Conservation (phyloP, 139 green algal genomes). For the Chlorella vulgaris region DNA sequence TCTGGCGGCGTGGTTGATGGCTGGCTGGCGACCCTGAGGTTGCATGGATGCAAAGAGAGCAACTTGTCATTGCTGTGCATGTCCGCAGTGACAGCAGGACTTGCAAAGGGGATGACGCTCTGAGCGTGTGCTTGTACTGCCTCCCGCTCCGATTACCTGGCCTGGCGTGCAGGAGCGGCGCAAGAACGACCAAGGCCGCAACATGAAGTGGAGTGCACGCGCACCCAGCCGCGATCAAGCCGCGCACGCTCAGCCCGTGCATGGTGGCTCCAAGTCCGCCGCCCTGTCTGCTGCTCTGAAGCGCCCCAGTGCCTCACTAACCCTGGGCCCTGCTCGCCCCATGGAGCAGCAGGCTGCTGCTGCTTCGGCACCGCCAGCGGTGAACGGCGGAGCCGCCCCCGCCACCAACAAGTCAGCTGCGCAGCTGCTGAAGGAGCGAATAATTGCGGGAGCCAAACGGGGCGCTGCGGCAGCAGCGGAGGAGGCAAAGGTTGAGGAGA, state of each 20-base stretch:
- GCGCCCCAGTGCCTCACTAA: slow-evolving; percentile 18
- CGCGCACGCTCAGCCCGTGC: slow-evolving; percentile 18
- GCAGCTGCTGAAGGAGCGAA: slow-evolving; percentile 58
- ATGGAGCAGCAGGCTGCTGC: slow-evolving; percentile 19
- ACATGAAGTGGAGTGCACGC: slow-evolving; percentile 38
- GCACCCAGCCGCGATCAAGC: slow-evolving; percentile 26
- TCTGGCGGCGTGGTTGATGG: not conserved
- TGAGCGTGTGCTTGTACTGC: no score
- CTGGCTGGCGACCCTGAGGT: not conserved
- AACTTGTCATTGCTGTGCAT: not conserved
- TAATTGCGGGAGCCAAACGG: slow-evolving; percentile 40
- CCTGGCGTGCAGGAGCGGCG: slow-evolving; percentile 19
- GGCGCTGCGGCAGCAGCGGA: slow-evolving; percentile 17
- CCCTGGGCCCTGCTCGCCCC: slow-evolving; percentile 7
- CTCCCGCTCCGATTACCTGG: no score
- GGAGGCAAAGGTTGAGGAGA: not conserved
- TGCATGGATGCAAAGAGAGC: not conserved
- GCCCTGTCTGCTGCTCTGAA: slow-evolving; percentile 33
- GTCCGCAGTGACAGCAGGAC: not conserved
- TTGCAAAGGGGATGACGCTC: no score
- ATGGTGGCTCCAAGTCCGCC: slow-evolving; percentile 6
- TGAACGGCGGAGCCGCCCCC: not conserved
- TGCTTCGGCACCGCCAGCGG: no score
- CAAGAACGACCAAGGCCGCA: slow-evolving; percentile 8
- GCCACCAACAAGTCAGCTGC: slow-evolving; percentile 75